Percentiles rank a stretch among this genome's conserved stretches.
Evolutionary conservation across 1,284 basidiomycete species (phyloP).

Genomic region (Hemileia vastatrix): DNA sequence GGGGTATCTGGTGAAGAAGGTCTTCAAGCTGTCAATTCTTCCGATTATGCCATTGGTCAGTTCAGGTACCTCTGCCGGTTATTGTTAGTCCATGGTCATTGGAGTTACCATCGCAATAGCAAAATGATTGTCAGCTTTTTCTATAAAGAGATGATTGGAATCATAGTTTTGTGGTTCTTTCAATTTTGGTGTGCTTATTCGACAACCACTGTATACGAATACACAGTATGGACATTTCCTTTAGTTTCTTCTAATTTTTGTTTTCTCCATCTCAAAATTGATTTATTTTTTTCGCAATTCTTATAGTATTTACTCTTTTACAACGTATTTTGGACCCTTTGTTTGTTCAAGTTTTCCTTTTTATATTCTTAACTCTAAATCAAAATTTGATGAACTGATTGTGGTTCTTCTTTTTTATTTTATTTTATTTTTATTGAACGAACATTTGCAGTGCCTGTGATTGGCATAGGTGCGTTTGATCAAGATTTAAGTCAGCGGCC

Average conservation of each 20-base stretch:
- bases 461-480: conserved; percentile 94
- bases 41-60: conserved; percentile 92
- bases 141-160: conserved; percentile 96
- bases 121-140: conserved; percentile 95
- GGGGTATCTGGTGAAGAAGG: conserved; percentile 95
- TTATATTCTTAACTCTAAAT: neutral
- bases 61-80: conserved; percentile 86
- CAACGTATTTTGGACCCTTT: conserved; percentile 97
- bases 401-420: neutral
- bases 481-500: conserved; percentile 63
- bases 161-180: conserved; percentile 95
- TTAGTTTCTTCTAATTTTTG: neutral
- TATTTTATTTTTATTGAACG: neutral
- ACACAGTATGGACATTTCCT: conserved; percentile 10
- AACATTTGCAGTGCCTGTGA: conserved; percentile 55
- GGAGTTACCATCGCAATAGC: conserved; percentile 91
- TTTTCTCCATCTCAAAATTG: conserved; percentile 24
- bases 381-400: neutral
- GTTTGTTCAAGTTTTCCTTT: conserved; percentile 34
- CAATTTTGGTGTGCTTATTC: conserved; percentile 95
- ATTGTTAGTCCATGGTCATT: conserved; percentile 90
- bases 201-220: conserved; percentile 51
- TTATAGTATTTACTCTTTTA: conserved; percentile 75
- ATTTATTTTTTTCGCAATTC: neutral
- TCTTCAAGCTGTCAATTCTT: conserved; percentile 90